A percentile compares a stretch with the other conserved stretches of the same genome.
Evolutionary conservation across 176 grass and related monocot genomes (phyloP).

Genomic region (Phragmites australis): DNA sequence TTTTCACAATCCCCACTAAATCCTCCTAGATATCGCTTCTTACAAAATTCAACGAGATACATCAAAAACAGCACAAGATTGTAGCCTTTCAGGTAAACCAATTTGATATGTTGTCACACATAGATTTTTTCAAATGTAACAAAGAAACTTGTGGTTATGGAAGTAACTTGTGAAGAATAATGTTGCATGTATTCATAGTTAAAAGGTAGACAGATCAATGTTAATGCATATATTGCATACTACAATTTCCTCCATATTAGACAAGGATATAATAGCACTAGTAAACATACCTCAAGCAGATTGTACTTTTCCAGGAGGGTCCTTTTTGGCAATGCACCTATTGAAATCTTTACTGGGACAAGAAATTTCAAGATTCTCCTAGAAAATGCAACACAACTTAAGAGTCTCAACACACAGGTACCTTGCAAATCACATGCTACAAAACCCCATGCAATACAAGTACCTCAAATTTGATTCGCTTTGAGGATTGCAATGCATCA

Average conservation of each 20-base stretch:
- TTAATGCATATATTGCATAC: not conserved
- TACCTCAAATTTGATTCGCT: conserved; percentile 82
- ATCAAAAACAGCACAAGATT: not conserved
- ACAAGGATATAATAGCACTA: not conserved
- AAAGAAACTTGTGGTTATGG: conserved; percentile 13
- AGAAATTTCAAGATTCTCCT: conserved; percentile 98
- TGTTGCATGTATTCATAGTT: not conserved
- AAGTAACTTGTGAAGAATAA: conserved; percentile 10
- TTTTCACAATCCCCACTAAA: conserved; percentile 2
- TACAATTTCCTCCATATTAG: not conserved
- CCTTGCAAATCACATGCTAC: conserved; percentile 15
- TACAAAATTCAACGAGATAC: not conserved
- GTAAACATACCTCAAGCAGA: conserved; percentile 70
- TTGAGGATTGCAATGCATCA: conserved; percentile 68
- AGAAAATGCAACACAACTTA: conserved; percentile 42
- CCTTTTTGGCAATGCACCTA: conserved; percentile 79
- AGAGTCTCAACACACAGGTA: not conserved
- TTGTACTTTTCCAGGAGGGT: conserved; percentile 71
- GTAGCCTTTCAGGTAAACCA: not conserved
- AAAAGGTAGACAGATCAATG: not conserved
- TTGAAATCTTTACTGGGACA: conserved; percentile 89
- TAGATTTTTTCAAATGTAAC: conserved; percentile 9
- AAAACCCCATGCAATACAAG: conserved; percentile 14
- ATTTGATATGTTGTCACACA: not conserved
- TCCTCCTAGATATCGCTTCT: not conserved